Evolutionary conservation across 2,329 filamentous ascomycete genomes (phyloP).

Genomic region (Aspergillus aculeatinus): DNA sequence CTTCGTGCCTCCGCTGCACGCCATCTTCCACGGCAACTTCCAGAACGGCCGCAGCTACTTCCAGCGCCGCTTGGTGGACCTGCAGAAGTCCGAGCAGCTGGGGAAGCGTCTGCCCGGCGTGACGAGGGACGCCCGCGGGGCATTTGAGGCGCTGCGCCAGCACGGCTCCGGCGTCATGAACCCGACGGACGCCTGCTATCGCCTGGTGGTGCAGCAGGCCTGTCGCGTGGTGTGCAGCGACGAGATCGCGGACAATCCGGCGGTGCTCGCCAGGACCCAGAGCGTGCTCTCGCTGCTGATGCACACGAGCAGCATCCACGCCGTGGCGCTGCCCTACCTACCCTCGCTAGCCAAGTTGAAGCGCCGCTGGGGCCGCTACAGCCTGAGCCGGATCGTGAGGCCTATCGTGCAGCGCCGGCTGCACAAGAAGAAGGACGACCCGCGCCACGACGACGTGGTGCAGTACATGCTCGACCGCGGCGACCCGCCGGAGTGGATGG

Average conservation of each 20-base stretch:
- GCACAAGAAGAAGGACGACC: too few relatives aligned
- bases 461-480: constrained; percentile 3
- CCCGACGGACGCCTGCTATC: not conserved
- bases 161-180: not conserved
- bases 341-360: constrained; percentile 3
- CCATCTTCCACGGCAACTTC: constrained; percentile 1
- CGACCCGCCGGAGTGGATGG: constrained; percentile 2
- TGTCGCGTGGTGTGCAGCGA: constrained; percentile 2
- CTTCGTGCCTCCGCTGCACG: constrained; percentile 3
- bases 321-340: not conserved
- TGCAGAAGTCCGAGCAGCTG: constrained; percentile 3
- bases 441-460: constrained; percentile 1
- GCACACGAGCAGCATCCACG: constrained; percentile 1
- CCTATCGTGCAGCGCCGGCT: too few relatives aligned
- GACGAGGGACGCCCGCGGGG: not conserved
- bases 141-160: not conserved
- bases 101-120: constrained; percentile 3
- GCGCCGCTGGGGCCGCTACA: not conserved
- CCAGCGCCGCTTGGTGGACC: constrained; percentile 1
- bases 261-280: not conserved
- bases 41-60: constrained; percentile 6
- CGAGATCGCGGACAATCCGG: not conserved
- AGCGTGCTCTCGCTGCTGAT: not conserved
- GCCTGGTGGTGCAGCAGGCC: constrained; percentile 1
- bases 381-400: too few relatives aligned